phyloP scores from a whole-genome alignment of 1,284 basidiomycete species.

The Trametes hirsuta region DNA sequence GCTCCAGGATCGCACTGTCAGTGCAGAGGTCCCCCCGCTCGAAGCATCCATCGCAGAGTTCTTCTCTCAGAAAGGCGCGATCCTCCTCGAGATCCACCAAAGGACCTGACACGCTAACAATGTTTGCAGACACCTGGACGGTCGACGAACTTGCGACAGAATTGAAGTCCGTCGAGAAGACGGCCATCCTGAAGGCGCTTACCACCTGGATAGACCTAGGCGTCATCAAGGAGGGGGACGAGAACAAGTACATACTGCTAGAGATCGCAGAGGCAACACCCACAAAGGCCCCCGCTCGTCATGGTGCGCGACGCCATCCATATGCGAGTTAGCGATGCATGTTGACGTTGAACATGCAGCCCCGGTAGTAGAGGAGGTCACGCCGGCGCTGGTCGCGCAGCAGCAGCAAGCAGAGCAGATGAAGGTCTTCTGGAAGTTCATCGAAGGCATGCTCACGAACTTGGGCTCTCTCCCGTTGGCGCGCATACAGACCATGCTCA shows the following conservation, averaged over 20 bases:
- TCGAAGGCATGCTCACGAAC: conserved; percentile 86
- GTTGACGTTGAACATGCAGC: conserved; percentile 10
- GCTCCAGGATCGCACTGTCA: conserved; percentile 76
- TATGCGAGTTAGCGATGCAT: too few relatives aligned
- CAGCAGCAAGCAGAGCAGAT: conserved; percentile 84
- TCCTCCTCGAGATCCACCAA: not conserved
- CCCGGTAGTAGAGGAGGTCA: conserved; percentile 47
- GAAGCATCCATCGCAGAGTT: conserved; percentile 90
- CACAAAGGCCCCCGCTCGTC: conserved; percentile 26
- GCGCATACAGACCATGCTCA: conserved; percentile 83
- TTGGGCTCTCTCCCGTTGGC: conserved; percentile 73
- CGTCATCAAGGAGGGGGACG: conserved; percentile 71
- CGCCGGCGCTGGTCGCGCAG: conserved; percentile 59
- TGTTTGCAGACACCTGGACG: conserved; percentile 64
- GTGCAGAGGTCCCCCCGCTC: conserved; percentile 80
- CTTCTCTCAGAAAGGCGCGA: conserved; percentile 70
- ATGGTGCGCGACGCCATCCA: conserved; percentile 4
- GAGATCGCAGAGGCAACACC: conserved; percentile 50
- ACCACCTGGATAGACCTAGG: conserved; percentile 84
- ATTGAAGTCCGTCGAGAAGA: conserved; percentile 67
- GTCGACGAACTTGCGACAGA: conserved; percentile 65
- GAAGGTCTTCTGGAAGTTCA: conserved; percentile 86
- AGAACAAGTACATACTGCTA: conserved; percentile 62
- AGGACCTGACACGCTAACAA: not conserved
- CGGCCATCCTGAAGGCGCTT: conserved; percentile 71